phyloP scores from a whole-genome alignment of 768 basidiomycete species.

The Chiua virens region DNA sequence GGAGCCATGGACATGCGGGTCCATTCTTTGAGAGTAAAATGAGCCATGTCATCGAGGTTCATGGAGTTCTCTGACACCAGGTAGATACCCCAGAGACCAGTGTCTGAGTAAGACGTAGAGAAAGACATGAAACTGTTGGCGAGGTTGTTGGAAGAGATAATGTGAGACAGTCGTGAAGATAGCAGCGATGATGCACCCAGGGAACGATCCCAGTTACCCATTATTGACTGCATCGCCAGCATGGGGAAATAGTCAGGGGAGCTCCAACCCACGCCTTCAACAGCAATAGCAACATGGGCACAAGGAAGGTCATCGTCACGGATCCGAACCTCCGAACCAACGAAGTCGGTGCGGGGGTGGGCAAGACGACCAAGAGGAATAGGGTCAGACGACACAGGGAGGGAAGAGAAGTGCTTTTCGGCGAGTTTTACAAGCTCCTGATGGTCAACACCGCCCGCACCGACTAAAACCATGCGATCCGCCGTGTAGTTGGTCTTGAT shows the following conservation, averaged over 20 bases:
- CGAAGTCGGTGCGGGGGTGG: conserved; percentile 76
- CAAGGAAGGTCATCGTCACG: conserved; percentile 90
- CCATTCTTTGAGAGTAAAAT: conserved; percentile 97
- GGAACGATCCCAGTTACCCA: conserved; percentile 99
- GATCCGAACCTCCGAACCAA: conserved; percentile 93
- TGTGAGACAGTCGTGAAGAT: conserved; percentile 88
- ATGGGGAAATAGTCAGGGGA: conserved; percentile 99
- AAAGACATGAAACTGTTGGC: conserved; percentile 99
- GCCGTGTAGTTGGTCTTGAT: conserved; percentile 98
- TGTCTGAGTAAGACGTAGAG: conserved; percentile 98
- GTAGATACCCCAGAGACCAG: conserved; percentile 99
- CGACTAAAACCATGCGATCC: conserved; percentile 98
- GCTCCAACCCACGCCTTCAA: conserved; percentile 97
- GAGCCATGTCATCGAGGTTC: conserved; percentile 90
- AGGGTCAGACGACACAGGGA: conserved; percentile 86
- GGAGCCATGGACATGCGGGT: conserved; percentile 90
- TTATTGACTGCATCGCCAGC: conserved; percentile 96
- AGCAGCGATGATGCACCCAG: conserved; percentile 88
- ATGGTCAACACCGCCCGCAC: conserved; percentile 94
- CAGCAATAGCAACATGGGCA: conserved; percentile 93
- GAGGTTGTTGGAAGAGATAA: conserved; percentile 89
- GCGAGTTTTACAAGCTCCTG: conserved; percentile 91
- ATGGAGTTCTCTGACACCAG: conserved; percentile 90
- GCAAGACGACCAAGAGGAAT: conserved; percentile 83
- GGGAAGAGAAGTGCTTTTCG: conserved; percentile 86